phyloP scores from a whole-genome alignment of 2,329 filamentous ascomycete genomes.

The Trichoderma afroharzianum region DNA sequence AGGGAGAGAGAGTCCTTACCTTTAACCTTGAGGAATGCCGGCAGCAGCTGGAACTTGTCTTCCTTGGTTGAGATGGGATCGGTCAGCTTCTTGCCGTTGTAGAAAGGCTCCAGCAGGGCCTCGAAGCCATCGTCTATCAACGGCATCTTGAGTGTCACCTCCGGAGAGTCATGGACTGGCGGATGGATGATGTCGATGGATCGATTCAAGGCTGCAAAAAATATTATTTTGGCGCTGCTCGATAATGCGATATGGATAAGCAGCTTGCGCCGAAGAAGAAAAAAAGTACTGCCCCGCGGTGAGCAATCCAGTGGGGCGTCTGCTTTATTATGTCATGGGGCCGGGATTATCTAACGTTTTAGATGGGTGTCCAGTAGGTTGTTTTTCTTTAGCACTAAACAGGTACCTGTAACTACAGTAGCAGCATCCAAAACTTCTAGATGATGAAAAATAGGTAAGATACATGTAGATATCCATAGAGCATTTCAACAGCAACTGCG shows the following conservation, averaged over 20 bases:
- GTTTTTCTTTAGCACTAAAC: neutral
- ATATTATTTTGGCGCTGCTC: neutral
- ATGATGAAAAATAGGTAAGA: no score
- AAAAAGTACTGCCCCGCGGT: constrained; percentile 18
- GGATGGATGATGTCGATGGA: neutral
- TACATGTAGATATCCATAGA: no score
- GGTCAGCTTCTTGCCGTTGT: constrained; percentile 64
- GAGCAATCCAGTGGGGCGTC: constrained; percentile 11
- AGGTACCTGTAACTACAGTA: no score
- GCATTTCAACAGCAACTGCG: neutral
- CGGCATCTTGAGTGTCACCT: constrained; percentile 45
- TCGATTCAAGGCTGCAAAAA: neutral
- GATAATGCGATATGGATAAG: constrained; percentile 17
- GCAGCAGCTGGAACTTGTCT: constrained; percentile 96
- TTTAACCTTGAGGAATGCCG: constrained; percentile 97
- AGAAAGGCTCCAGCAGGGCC: constrained; percentile 63
- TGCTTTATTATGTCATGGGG: neutral
- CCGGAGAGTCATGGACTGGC: constrained; percentile 26
- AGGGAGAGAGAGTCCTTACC: constrained; percentile 42
- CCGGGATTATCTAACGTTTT: neutral
- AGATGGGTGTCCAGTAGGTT: neutral
- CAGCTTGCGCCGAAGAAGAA: constrained; percentile 10
- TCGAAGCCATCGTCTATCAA: constrained; percentile 61
- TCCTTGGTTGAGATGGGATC: constrained; percentile 62
- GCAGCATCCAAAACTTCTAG: no score